These are phyloP conservation scores for Schizopora paradoxa DNA, from an alignment of 1,284 basidiomycete genomes.

Conservation along the genomic window DNA sequence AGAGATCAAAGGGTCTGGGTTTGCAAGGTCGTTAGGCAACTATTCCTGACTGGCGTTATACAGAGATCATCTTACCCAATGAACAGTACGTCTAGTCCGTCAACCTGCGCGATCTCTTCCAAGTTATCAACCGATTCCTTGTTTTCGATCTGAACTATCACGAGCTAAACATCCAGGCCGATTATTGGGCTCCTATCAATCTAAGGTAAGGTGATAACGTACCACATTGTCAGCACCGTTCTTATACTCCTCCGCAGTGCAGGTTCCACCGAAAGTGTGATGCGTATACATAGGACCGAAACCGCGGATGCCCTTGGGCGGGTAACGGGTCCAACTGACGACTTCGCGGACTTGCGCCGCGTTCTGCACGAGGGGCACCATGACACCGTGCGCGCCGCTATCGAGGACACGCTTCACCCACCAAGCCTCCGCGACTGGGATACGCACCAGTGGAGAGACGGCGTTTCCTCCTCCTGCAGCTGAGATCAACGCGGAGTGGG, in stretches of 20 bases:
- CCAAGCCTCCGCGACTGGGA: conserved; percentile 15
- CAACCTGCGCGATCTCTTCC: conserved; percentile 17
- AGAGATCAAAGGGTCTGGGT: conserved; percentile 28
- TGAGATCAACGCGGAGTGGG: conserved; percentile 14
- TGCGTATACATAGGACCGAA: conserved; percentile 33
- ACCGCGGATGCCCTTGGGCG: conserved; percentile 27
- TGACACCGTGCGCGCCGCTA: conserved; percentile 29
- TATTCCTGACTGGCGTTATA: not conserved
- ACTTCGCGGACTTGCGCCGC: conserved; percentile 26
- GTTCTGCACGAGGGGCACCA: conserved; percentile 29
- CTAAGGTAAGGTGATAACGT: not conserved
- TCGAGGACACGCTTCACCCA: conserved; percentile 24
- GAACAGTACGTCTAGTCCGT: conserved; percentile 24
- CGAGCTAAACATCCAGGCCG: conserved; percentile 11
- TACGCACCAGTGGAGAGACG: conserved; percentile 17
- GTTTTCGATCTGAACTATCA: conserved; percentile 29
- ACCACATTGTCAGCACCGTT: conserved; percentile 23
- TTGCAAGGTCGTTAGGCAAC: conserved; percentile 23
- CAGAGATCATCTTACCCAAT: conserved; percentile 12
- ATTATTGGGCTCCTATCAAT: not conserved
- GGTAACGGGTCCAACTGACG: conserved; percentile 26
- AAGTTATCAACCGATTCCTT: conserved; percentile 16
- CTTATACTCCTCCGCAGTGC: conserved; percentile 22
- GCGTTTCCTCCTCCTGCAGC: conserved; percentile 10
- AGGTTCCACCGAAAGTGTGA: conserved; percentile 26